phyloP scores from a whole-genome alignment of 2,329 filamentous ascomycete genomes.

The Bipolaris zeicola region DNA sequence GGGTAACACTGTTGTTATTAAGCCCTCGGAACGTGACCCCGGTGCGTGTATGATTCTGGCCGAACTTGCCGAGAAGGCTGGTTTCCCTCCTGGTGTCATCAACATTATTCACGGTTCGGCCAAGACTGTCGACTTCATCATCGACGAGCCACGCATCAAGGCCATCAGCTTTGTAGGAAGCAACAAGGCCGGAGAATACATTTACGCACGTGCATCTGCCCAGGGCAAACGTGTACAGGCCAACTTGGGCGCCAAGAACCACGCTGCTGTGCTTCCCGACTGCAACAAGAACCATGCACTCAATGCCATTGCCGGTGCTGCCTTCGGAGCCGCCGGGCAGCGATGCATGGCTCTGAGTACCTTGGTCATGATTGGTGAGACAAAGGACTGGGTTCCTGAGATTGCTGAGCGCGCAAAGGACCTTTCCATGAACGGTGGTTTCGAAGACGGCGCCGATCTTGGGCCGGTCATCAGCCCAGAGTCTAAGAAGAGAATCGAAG shows the following conservation, averaged over 20 bases:
- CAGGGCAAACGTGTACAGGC: slow-evolving; percentile 89
- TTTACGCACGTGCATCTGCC: slow-evolving; percentile 76
- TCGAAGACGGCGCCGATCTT: slow-evolving; percentile 78
- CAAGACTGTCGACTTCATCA: slow-evolving; percentile 82
- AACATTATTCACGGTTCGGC: slow-evolving; percentile 84
- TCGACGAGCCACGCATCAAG: slow-evolving; percentile 84
- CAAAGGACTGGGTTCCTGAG: slow-evolving; percentile 80
- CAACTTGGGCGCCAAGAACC: slow-evolving; percentile 88
- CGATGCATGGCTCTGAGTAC: slow-evolving; percentile 87
- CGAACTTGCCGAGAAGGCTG: slow-evolving; percentile 78
- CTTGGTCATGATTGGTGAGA: slow-evolving; percentile 82
- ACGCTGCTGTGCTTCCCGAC: slow-evolving; percentile 81
- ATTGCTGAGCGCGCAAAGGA: slow-evolving; percentile 75
- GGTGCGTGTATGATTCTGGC: slow-evolving; percentile 85
- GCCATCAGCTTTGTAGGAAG: slow-evolving; percentile 84
- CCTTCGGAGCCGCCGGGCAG: slow-evolving; percentile 84
- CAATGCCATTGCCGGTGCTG: slow-evolving; percentile 81
- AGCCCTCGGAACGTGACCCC: slow-evolving; percentile 85
- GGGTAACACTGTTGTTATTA: slow-evolving; percentile 82
- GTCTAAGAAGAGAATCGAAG: slow-evolving; percentile 78
- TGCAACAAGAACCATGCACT: slow-evolving; percentile 90
- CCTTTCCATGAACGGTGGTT: slow-evolving; percentile 78
- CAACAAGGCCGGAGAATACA: slow-evolving; percentile 89
- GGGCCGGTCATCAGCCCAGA: slow-evolving; percentile 82
- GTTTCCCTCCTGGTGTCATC: slow-evolving; percentile 80